Evolutionary conservation across 2,329 filamentous ascomycete species (phyloP).

Genomic region (Clarireedia paspali): DNA sequence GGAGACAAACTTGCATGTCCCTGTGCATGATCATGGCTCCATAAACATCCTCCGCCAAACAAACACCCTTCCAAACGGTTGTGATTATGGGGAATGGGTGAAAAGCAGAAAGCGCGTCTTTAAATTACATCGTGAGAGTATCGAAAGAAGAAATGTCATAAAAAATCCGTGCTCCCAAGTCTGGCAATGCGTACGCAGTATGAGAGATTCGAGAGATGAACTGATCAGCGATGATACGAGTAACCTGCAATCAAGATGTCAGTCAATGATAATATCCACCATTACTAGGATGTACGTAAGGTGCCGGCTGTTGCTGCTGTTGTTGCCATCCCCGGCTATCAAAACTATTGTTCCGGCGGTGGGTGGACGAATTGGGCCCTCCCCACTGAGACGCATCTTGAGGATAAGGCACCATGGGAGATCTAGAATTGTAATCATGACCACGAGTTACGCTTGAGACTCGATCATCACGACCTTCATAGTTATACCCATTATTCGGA

Average conservation of each 20-base stretch:
- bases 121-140: slow-evolving; percentile 4
- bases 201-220: neutral
- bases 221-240: slow-evolving; percentile 10
- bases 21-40: slow-evolving; percentile 9
- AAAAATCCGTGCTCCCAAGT: no score
- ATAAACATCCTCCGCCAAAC: neutral
- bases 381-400: slow-evolving; percentile 4
- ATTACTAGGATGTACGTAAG: slow-evolving; percentile 1
- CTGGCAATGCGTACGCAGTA: neutral
- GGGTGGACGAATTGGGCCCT: neutral
- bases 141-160: neutral
- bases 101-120: neutral
- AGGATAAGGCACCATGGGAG: neutral
- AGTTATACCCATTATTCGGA: slow-evolving; percentile 4
- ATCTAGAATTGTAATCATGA: slow-evolving; percentile 7
- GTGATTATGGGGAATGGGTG: neutral
- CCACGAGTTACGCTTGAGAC: slow-evolving; percentile 11
- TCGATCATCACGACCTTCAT: slow-evolving; percentile 5
- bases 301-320: slow-evolving; percentile 3
- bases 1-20: slow-evolving; percentile 3
- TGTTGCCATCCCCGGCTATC: slow-evolving; percentile 8
- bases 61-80: neutral
- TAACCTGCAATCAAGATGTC: slow-evolving; percentile 10
- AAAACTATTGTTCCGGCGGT: slow-evolving; percentile 2
- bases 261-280: slow-evolving; percentile 12